Conservation (phyloP, 1,284 basidiomycete species). For the Cryptococcus amylolentus region DNA sequence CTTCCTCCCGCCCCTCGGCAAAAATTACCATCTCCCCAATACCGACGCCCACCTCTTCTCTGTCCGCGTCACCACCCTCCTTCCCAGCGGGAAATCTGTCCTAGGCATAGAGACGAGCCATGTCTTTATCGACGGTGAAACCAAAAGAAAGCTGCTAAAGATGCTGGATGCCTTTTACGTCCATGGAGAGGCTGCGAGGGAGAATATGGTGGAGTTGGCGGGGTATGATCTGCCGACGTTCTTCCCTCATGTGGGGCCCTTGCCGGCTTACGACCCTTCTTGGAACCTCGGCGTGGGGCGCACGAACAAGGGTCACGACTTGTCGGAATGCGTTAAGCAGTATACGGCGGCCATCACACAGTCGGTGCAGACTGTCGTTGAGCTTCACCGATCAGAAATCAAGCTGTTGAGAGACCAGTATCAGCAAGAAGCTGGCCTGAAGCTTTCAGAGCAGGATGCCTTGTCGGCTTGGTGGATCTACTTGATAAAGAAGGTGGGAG, state of each 20-base stretch:
- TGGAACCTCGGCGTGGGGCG: neutral
- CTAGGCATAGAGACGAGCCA: constrained; percentile 27
- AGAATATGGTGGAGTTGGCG: neutral
- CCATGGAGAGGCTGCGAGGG: constrained; percentile 1
- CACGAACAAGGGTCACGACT: neutral
- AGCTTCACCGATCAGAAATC: neutral
- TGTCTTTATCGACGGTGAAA: constrained; percentile 23
- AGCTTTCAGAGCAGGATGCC: constrained; percentile 22
- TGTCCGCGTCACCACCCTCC: constrained; percentile 18
- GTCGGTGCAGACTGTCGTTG: neutral
- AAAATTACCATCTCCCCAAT: constrained; percentile 15
- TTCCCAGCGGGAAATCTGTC: constrained; percentile 13
- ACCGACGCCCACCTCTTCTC: constrained; percentile 18
- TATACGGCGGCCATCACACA: no score
- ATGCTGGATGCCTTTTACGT: constrained; percentile 26
- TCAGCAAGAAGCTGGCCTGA: neutral
- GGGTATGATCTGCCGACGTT: neutral
- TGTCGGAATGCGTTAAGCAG: no score
- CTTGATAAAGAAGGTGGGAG: constrained; percentile 20
- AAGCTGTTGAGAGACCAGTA: neutral
- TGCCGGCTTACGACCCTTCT: neutral
- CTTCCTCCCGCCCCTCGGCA: constrained; percentile 16
- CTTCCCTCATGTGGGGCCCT: neutral
- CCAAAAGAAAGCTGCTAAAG: constrained; percentile 18
- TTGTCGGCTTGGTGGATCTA: constrained; percentile 25